Evolutionary conservation across 257 asterid genomes (phyloP).

Genomic region (Perilla frutescens): DNA sequence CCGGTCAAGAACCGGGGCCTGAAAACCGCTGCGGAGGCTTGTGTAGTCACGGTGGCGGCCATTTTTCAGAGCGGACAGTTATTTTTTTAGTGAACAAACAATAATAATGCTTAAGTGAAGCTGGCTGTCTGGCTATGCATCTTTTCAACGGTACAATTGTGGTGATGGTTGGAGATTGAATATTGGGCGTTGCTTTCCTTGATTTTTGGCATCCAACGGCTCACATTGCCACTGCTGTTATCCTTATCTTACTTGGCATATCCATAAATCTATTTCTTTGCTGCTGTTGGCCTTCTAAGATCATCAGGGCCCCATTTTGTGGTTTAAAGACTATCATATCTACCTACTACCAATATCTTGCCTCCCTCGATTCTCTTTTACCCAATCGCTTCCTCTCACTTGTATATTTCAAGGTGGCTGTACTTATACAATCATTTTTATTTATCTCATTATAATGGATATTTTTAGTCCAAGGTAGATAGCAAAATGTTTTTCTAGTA

Average conservation of each 20-base stretch:
- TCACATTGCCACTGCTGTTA: constrained; percentile 50
- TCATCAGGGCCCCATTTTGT: constrained; percentile 36
- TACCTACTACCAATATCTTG: neutral
- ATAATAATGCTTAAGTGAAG: constrained; percentile 20
- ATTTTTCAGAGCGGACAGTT: neutral
- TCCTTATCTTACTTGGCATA: constrained; percentile 70
- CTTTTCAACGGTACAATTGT: constrained; percentile 41
- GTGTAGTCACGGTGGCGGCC: constrained; percentile 84
- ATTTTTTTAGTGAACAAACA: neutral
- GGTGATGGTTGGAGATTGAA: constrained; percentile 53
- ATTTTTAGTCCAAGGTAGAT: too few species aligned
- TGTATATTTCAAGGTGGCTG: neutral
- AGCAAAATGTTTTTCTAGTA: too few species aligned
- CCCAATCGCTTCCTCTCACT: neutral
- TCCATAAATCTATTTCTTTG: constrained; percentile 62
- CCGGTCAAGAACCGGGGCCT: constrained; percentile 82
- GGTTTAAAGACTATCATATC: constrained; percentile 19
- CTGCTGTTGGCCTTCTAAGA: constrained; percentile 62
- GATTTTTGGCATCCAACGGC: constrained; percentile 63
- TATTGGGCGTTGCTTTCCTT: constrained; percentile 36
- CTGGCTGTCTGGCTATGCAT: constrained; percentile 15
- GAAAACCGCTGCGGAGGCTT: constrained; percentile 73
- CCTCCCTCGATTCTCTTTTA: neutral
- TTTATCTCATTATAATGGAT: too few species aligned
- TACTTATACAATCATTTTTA: too few species aligned